phyloP scores from a whole-genome alignment of 73 alveolate species.

The Tetrahymena elliotti region DNA sequence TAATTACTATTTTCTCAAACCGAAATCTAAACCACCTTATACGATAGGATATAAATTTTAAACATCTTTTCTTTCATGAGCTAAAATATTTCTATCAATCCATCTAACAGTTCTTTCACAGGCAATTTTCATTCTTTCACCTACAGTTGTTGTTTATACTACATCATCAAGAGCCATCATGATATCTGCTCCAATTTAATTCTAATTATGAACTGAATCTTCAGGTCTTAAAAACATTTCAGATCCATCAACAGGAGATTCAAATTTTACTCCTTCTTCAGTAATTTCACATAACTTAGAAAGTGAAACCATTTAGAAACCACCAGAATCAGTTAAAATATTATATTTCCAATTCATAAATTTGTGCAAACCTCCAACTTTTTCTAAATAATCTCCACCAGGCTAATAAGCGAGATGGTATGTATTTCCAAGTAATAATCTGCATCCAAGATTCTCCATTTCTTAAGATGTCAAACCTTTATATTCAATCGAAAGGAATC shows the following conservation, averaged over 20 bases:
- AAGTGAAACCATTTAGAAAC: conserved; percentile 98
- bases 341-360: conserved; percentile 85
- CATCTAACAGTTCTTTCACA: conserved; percentile 97
- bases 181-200: conserved; percentile 97
- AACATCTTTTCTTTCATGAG: conserved; percentile 61
- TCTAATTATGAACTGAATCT: conserved; percentile 92
- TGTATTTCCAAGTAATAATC: conserved; percentile 93
- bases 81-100: conserved; percentile 91
- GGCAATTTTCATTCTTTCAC: conserved; percentile 94
- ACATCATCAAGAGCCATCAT: conserved; percentile 99
- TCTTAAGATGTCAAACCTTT: conserved; percentile 41
- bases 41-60: conserved; percentile 97
- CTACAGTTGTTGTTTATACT: conserved; percentile 74
- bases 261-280: conserved; percentile 97
- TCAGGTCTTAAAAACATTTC: conserved; percentile 97
- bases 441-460: conserved; percentile 93
- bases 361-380: conserved; percentile 90
- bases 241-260: conserved; percentile 90
- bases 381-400: conserved; percentile 91
- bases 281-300: conserved; percentile 71
- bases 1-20: conserved; percentile 8
- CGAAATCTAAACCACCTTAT: conserved; percentile 53
- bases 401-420: conserved; percentile 98
- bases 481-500: neutral
- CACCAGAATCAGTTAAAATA: conserved; percentile 99